These are phyloP conservation scores for Scedosporium dehoogii DNA, from an alignment of 2,329 filamentous ascomycete genomes.

Conservation along the genomic window DNA sequence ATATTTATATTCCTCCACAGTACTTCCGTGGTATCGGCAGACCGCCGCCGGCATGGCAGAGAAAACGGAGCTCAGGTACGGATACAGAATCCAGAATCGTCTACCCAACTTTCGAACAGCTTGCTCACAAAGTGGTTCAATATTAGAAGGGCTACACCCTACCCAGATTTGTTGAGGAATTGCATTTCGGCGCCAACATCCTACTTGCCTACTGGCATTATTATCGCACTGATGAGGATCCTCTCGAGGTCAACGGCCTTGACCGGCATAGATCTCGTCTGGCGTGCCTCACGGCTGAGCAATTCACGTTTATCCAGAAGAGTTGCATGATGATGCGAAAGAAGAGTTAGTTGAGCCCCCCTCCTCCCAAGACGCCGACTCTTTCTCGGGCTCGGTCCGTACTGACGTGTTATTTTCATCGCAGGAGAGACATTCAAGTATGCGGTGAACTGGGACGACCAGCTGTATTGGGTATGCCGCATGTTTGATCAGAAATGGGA, in stretches of 20 bases:
- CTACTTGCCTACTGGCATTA: slow-evolving; percentile 42
- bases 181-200: slow-evolving; percentile 35
- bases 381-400: too few relatives aligned
- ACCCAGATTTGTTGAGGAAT: slow-evolving; percentile 27
- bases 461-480: slow-evolving; percentile 34
- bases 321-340: slow-evolving; percentile 17
- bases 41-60: slow-evolving; percentile 31
- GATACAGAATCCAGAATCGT: slow-evolving; percentile 9
- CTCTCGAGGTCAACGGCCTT: slow-evolving; percentile 17
- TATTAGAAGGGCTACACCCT: slow-evolving; percentile 26
- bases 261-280: slow-evolving; percentile 18
- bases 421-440: neutral
- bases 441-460: slow-evolving; percentile 24
- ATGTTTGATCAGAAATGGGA: slow-evolving; percentile 34
- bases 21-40: slow-evolving; percentile 26
- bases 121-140: slow-evolving; percentile 1
- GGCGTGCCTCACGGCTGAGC: slow-evolving; percentile 17
- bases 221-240: slow-evolving; percentile 28
- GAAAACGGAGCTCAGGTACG: slow-evolving; percentile 20
- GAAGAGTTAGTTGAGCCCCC: slow-evolving; percentile 12
- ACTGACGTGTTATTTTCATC: too few relatives aligned
- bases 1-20: slow-evolving; percentile 15
- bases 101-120: neutral
- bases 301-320: slow-evolving; percentile 22
- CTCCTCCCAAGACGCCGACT: neutral